phyloP scores from a whole-genome alignment of 2,329 filamentous ascomycete species.

The Cercospora sojina region DNA sequence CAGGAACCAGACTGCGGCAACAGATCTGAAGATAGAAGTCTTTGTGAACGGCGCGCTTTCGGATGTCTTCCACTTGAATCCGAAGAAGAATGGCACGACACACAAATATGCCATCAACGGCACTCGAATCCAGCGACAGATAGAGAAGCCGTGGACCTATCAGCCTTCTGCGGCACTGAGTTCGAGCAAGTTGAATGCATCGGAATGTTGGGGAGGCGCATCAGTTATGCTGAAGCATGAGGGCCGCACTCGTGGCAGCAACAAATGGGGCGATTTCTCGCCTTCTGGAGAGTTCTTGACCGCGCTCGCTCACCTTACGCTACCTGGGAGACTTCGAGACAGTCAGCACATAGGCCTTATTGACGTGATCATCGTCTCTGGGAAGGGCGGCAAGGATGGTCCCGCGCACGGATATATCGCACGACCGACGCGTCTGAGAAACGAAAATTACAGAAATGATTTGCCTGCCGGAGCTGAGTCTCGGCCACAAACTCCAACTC shows the following conservation, averaged over 20 bases:
- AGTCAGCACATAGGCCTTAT: slow-evolving; percentile 36
- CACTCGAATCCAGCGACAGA: slow-evolving; percentile 39
- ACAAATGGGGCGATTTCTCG: slow-evolving; percentile 36
- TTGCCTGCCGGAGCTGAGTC: background rate
- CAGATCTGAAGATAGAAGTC: slow-evolving; percentile 49
- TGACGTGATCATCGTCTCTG: slow-evolving; percentile 33
- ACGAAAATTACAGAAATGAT: background rate
- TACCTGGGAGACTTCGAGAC: slow-evolving; percentile 38
- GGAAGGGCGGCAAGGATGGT: slow-evolving; percentile 32
- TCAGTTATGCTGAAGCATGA: slow-evolving; percentile 37
- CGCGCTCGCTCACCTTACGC: slow-evolving; percentile 39
- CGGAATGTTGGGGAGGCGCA: slow-evolving; percentile 41
- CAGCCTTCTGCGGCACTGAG: slow-evolving; percentile 25
- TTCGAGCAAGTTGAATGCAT: slow-evolving; percentile 13
- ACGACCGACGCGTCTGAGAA: slow-evolving; percentile 10
- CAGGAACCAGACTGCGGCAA: slow-evolving; percentile 3
- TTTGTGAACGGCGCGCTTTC: slow-evolving; percentile 49
- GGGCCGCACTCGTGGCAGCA: slow-evolving; percentile 37
- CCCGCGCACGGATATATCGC: slow-evolving; percentile 25
- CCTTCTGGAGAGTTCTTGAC: slow-evolving; percentile 43
- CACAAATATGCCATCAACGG: slow-evolving; percentile 39
- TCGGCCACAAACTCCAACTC: background rate
- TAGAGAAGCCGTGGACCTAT: slow-evolving; percentile 49
- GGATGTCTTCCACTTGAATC: slow-evolving; percentile 28
- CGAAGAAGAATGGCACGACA: slow-evolving; percentile 8